A percentile compares a stretch with the other conserved stretches of the same genome.
Conservation (phyloP, 176 grass and related monocot genomes). For the Lolium rigidum region DNA sequence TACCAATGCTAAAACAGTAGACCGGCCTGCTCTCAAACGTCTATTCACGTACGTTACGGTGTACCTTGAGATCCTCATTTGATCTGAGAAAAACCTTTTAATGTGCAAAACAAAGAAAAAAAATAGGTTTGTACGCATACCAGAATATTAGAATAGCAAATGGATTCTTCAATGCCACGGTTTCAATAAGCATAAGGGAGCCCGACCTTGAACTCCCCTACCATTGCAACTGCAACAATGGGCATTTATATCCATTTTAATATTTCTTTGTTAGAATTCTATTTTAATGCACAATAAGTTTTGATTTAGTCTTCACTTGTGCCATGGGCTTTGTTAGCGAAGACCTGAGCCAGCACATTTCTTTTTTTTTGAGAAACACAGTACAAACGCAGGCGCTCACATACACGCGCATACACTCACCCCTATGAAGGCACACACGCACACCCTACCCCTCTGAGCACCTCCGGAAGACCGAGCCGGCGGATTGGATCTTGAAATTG, state of each 20-base stretch:
- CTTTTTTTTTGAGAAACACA: too few species aligned
- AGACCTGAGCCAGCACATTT: neutral
- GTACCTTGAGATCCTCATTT: neutral
- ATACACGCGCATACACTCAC: too few species aligned
- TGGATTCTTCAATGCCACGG: neutral
- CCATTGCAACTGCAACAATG: constrained; percentile 20
- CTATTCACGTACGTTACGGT: neutral
- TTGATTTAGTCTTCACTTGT: neutral
- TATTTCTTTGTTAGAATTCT: neutral
- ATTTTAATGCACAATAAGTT: too few species aligned
- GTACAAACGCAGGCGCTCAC: too few species aligned
- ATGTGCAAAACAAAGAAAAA: neutral
- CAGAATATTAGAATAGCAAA: neutral
- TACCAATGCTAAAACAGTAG: neutral
- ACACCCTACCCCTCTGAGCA: too few species aligned
- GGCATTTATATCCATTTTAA: constrained; percentile 23
- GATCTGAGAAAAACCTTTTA: neutral
- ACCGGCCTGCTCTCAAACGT: neutral
- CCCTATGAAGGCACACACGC: too few species aligned
- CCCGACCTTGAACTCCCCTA: neutral
- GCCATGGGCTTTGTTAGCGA: neutral
- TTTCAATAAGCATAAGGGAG: neutral
- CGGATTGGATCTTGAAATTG: too few species aligned
- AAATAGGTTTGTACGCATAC: too few species aligned
- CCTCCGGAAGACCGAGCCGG: too few species aligned